Evolutionary conservation across 1,284 basidiomycete genomes (phyloP).

Genomic region (Papiliotrema terrestris): DNA sequence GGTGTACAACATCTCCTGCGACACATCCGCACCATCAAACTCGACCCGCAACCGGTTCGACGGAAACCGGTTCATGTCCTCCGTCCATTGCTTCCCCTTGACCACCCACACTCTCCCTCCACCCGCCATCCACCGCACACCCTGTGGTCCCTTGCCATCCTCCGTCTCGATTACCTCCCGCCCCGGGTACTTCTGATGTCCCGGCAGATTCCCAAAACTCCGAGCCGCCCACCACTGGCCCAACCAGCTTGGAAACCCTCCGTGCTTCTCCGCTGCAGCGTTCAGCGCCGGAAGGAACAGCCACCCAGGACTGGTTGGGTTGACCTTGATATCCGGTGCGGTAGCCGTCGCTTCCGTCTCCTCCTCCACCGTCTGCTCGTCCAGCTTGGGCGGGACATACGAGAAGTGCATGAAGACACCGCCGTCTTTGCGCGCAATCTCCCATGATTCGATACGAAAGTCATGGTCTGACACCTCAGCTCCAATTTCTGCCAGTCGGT

Average conservation of each 20-base stretch:
- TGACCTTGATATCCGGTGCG: slow-evolving; percentile 24
- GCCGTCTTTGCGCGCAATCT: slow-evolving; percentile 44
- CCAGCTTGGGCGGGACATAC: slow-evolving; percentile 52
- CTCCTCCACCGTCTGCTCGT: slow-evolving; percentile 1
- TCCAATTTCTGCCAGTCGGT: slow-evolving; percentile 40
- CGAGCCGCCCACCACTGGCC: slow-evolving; percentile 37
- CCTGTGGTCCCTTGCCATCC: slow-evolving; percentile 7
- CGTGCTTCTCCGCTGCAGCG: slow-evolving; percentile 34
- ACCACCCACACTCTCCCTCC: slow-evolving; percentile 71
- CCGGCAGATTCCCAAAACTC: neutral
- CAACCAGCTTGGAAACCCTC: slow-evolving; percentile 46
- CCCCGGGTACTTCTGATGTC: slow-evolving; percentile 17
- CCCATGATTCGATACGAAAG: slow-evolving; percentile 45
- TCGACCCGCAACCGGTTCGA: slow-evolving; percentile 68
- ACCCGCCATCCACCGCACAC: slow-evolving; percentile 42
- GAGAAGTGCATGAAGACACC: slow-evolving; percentile 81
- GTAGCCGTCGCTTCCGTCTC: slow-evolving; percentile 13
- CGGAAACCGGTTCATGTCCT: slow-evolving; percentile 83
- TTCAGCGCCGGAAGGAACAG: slow-evolving; percentile 41
- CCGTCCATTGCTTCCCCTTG: slow-evolving; percentile 75
- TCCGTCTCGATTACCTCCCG: slow-evolving; percentile 9
- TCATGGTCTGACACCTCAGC: slow-evolving; percentile 32
- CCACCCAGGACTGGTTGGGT: slow-evolving; percentile 25
- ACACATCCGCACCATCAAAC: slow-evolving; percentile 81
- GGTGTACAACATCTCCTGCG: slow-evolving; percentile 60